phyloP scores from a whole-genome alignment of 2,329 filamentous ascomycete genomes.

The Cryoendolithus antarcticus region DNA sequence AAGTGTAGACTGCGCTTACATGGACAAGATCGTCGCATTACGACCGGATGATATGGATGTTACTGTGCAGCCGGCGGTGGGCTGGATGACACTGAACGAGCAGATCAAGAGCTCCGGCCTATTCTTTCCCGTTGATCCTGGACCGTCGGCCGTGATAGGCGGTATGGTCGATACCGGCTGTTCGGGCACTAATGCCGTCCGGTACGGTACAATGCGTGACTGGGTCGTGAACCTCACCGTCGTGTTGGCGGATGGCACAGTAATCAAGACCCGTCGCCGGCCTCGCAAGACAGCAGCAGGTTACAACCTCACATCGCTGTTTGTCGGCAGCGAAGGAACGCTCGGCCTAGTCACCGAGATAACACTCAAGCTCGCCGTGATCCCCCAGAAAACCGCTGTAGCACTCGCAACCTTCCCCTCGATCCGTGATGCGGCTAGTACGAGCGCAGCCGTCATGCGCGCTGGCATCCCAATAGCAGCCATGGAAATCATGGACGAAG shows the following conservation, averaged over 20 bases:
- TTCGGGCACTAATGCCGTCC: constrained; percentile 55
- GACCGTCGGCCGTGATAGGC: constrained; percentile 61
- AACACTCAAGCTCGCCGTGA: constrained; percentile 64
- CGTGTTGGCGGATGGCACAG: constrained; percentile 62
- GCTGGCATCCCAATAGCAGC: constrained; percentile 60
- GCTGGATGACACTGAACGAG: constrained; percentile 84
- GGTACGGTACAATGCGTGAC: constrained; percentile 78
- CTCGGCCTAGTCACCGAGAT: constrained; percentile 72
- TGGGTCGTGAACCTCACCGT: constrained; percentile 77
- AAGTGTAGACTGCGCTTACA: constrained; percentile 77
- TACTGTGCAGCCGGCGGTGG: constrained; percentile 79
- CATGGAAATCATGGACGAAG: constrained; percentile 81
- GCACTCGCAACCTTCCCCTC: constrained; percentile 69
- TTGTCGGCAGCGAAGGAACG: constrained; percentile 72
- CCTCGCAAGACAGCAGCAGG: constrained; percentile 69
- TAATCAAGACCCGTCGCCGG: constrained; percentile 68
- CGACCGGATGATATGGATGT: constrained; percentile 86
- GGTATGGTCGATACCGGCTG: constrained; percentile 72
- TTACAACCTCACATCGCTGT: constrained; percentile 70
- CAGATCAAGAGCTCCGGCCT: constrained; percentile 60
- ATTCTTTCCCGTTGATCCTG: constrained; percentile 85
- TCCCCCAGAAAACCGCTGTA: constrained; percentile 64
- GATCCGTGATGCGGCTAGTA: constrained; percentile 62
- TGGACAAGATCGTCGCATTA: constrained; percentile 70
- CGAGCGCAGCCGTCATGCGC: constrained; percentile 63